These are phyloP conservation scores for Bjerkandera adusta DNA, from an alignment of 1,284 basidiomycete species.

Conservation along the genomic window DNA sequence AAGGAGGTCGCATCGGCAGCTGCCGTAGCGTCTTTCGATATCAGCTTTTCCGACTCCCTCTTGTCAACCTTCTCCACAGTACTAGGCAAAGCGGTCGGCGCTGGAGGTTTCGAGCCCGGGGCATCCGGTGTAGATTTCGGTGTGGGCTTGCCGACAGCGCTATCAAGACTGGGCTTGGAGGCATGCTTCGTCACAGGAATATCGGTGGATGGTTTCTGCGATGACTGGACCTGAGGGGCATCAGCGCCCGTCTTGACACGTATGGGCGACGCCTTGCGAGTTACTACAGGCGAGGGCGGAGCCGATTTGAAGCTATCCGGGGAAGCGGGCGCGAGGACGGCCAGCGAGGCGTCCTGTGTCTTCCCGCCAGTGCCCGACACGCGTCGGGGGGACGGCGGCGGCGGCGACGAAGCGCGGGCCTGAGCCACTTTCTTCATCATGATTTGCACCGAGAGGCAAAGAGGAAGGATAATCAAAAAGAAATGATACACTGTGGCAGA, in stretches of 20 bases:
- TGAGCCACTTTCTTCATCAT: conserved; percentile 5
- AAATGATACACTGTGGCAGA: conserved; percentile 15
- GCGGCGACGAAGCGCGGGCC: neutral
- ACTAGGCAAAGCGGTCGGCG: too few relatives aligned
- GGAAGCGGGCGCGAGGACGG: neutral
- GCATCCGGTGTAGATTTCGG: too few relatives aligned
- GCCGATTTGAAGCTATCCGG: conserved; percentile 1
- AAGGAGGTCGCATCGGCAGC: neutral
- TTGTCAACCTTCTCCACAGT: neutral
- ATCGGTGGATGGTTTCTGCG: neutral
- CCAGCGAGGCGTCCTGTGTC: neutral
- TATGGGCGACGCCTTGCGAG: conserved; percentile 1
- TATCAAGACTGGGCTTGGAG: too few relatives aligned
- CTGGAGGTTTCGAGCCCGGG: too few relatives aligned
- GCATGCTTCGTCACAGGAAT: too few relatives aligned
- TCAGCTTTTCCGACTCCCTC: neutral
- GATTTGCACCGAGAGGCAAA: conserved; percentile 1
- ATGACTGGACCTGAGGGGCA: neutral
- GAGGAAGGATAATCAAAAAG: conserved; percentile 6
- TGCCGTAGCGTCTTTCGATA: neutral
- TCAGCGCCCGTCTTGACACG: neutral
- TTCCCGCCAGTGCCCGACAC: neutral
- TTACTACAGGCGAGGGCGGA: too few relatives aligned
- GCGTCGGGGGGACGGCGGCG: conserved; percentile 1
- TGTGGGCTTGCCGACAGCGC: too few relatives aligned